phyloP scores from a whole-genome alignment of 345 rosid species.

The Stellera chamaejasme region DNA sequence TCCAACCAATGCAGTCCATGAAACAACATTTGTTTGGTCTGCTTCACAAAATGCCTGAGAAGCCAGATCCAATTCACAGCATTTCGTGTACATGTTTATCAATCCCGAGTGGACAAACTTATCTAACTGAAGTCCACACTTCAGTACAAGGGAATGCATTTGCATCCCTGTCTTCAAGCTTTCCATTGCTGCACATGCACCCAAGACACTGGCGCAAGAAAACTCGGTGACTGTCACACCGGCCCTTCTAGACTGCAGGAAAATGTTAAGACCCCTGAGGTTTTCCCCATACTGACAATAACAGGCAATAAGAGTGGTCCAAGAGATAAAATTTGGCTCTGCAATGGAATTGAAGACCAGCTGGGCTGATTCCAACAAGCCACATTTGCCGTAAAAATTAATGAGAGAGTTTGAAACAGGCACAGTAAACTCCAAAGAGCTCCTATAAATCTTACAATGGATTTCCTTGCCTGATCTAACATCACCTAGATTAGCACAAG shows the following conservation, averaged over 20 bases:
- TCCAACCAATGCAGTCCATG: conserved; percentile 28
- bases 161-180: conserved; percentile 26
- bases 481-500: conserved; percentile 22
- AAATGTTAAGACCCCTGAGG: conserved; percentile 13
- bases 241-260: conserved; percentile 12
- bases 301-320: conserved; percentile 26
- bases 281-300: conserved; percentile 23
- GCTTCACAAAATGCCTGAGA: conserved; percentile 14
- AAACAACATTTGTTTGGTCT: conserved; percentile 12
- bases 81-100: conserved; percentile 23
- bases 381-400: conserved; percentile 33
- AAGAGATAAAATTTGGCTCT: conserved; percentile 20
- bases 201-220: conserved; percentile 21
- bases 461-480: conserved; percentile 22
- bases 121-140: conserved; percentile 21
- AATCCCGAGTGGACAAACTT: conserved; percentile 21
- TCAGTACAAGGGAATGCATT: conserved; percentile 20
- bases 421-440: conserved; percentile 17
- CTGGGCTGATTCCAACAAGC: conserved; percentile 18
- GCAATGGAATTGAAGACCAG: conserved; percentile 15
- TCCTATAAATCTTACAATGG: conserved; percentile 21
- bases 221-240: conserved; percentile 22
- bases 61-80: conserved; percentile 22
- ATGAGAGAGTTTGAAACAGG: conserved; percentile 22
- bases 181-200: conserved; percentile 21